Conservation (phyloP, 129 eudicot species). For the Pulicaria dysenterica region DNA sequence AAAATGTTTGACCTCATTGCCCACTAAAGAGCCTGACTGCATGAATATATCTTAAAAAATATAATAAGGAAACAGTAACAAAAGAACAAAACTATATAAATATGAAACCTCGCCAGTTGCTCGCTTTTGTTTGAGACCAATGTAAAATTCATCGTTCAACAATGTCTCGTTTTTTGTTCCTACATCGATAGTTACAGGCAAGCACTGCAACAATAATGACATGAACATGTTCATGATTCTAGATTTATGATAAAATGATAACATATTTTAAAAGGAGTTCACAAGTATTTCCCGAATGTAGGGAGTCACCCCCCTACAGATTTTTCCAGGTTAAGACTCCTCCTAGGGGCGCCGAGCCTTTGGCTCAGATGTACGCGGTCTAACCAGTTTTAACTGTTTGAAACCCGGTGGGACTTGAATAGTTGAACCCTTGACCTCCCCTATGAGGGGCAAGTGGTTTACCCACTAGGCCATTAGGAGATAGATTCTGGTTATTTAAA, state of each 20-base stretch:
- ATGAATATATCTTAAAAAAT: not conserved
- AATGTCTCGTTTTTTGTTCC: constrained; percentile 88
- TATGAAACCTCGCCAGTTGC: constrained; percentile 82
- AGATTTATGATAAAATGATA: not conserved
- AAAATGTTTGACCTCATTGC: not conserved
- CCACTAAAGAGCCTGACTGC: not conserved
- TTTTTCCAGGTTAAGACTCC: no score
- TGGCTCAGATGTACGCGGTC: no score
- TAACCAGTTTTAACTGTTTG: no score
- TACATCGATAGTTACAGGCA: constrained; percentile 90
- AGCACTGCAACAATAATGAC: constrained; percentile 50
- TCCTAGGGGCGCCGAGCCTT: no score
- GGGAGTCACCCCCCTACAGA: no score
- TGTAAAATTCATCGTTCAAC: constrained; percentile 85
- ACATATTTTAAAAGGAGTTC: no score
- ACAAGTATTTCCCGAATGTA: no score
- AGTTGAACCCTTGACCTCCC: no score
- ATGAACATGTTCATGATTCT: not conserved
- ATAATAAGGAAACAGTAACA: not conserved
- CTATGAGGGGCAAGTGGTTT: no score
- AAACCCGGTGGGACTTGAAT: no score
- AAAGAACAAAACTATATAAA: not conserved
- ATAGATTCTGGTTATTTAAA: no score
- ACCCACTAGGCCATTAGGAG: no score
- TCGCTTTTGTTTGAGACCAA: constrained; percentile 79